Base-by-base conservation (phyloP, 164 flowering plant genomes). In the Annona cherimola region DNA sequence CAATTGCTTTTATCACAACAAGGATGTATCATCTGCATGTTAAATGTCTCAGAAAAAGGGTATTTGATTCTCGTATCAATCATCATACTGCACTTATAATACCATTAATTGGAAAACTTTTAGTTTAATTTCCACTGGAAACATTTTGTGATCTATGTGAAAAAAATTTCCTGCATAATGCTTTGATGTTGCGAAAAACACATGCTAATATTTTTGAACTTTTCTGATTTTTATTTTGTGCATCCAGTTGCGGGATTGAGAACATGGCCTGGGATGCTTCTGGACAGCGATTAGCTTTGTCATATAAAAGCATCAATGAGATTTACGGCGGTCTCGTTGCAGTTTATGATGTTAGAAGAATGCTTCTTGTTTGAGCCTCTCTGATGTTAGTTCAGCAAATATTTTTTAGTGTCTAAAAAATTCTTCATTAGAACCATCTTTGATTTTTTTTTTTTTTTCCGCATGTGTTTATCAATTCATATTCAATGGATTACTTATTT, bases 181-280 rank as follows among this genome's bases (percentile, higher is more conserved):
- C 35, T 26, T 26, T 26, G 35, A 26, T 26, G 35, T 26, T 26
- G 35, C 35, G 35, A 26, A 26, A 26, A 62, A 62, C 35, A 20
- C 20, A 40, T 61, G 5, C 7, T 7, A 35, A 66, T n/a, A 18
- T 20, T n/a, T 42, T 44, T 43, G 35, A 26, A 26, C 35, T 26
- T 26, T 26, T 26, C 35, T 26, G 3, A 16, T 50, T 50, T n/a
- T 43, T 14, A 54, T 42, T 18, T 9, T 19, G 2, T 26, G 26
- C 43, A 63, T 85, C 85, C 84, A 91, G 99, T 66, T 80, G 74
- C 69, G 83, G 87, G 35, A 86, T 95, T 83, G 98, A 91, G 80
- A 95, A 87, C 86, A 83, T 93, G 74, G 97, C 97, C 0, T 96
- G 99, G 98, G 97, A 93, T 88, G 91, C 89, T 79, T 87, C 98